These are phyloP conservation scores for Cynanchum wilfordii DNA, from an alignment of 257 asterid genomes.

Conservation along the genomic window DNA sequence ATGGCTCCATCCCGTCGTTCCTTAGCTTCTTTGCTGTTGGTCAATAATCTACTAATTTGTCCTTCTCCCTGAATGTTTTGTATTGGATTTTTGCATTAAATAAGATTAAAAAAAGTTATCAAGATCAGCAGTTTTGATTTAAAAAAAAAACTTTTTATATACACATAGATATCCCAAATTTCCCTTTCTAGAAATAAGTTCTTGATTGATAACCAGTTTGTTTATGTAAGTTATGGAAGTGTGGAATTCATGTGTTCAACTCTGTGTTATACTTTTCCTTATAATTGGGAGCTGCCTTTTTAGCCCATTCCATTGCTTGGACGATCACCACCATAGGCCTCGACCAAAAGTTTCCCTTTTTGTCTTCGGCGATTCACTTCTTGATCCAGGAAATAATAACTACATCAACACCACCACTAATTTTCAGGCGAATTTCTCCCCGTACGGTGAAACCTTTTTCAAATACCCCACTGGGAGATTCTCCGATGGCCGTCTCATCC, in stretches of 20 bases:
- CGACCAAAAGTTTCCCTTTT: constrained; percentile 23
- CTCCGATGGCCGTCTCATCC: constrained; percentile 61
- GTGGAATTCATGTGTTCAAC: neutral
- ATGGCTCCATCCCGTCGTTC: too few species aligned
- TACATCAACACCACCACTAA: constrained; percentile 58
- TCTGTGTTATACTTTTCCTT: neutral
- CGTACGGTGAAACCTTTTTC: constrained; percentile 54
- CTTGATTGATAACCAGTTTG: too few species aligned
- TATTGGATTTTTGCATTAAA: too few species aligned
- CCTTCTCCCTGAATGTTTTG: too few species aligned
- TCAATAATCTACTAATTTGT: too few species aligned
- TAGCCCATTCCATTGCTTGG: neutral
- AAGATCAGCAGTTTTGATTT: neutral
- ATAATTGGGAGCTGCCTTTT: neutral
- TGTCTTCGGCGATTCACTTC: constrained; percentile 60
- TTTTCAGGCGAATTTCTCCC: constrained; percentile 58
- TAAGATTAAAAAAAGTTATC: too few species aligned
- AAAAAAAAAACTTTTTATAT: too few species aligned
- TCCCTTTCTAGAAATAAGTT: neutral
- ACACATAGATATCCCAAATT: neutral
- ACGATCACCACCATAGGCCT: neutral
- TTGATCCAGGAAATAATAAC: constrained; percentile 70
- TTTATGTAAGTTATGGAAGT: neutral
- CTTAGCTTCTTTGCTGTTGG: too few species aligned
- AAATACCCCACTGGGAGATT: constrained; percentile 62